Evolutionary conservation across 2,329 filamentous ascomycete species (phyloP).

Genomic region (Talaromyces sp.): DNA sequence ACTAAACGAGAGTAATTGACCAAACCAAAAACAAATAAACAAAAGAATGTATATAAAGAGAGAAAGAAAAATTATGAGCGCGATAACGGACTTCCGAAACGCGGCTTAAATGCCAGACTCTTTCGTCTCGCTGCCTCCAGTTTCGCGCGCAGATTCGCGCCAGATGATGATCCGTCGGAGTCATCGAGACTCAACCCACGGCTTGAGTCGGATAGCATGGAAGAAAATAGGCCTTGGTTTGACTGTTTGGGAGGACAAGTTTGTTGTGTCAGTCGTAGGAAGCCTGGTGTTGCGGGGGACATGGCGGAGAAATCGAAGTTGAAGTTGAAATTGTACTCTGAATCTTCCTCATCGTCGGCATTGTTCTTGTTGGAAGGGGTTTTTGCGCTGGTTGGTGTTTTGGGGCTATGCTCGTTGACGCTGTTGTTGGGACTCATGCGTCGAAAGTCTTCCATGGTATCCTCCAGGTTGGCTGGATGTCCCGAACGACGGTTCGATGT

Average conservation of each 20-base stretch:
- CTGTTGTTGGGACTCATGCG: constrained; percentile 36
- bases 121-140: constrained; percentile 71
- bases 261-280: constrained; percentile 47
- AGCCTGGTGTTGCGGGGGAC: constrained; percentile 48
- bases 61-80: neutral
- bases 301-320: constrained; percentile 39
- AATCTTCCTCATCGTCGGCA: neutral
- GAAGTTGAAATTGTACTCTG: constrained; percentile 22
- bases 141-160: constrained; percentile 53
- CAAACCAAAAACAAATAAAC: neutral
- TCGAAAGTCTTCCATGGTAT: constrained; percentile 28
- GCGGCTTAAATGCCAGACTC: constrained; percentile 74
- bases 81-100: constrained; percentile 67
- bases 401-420: constrained; percentile 22
- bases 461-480: constrained; percentile 22
- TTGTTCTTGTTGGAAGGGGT: neutral
- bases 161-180: constrained; percentile 6
- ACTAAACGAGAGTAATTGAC: neutral
- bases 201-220: constrained; percentile 7
- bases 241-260: constrained; percentile 55
- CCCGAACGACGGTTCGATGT: constrained; percentile 29
- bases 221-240: constrained; percentile 40
- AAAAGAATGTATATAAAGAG: neutral
- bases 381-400: constrained; percentile 28
- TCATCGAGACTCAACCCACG: neutral